Base-by-base conservation (phyloP, 345 rosid species). In the Erucastrum elatum region DNA sequence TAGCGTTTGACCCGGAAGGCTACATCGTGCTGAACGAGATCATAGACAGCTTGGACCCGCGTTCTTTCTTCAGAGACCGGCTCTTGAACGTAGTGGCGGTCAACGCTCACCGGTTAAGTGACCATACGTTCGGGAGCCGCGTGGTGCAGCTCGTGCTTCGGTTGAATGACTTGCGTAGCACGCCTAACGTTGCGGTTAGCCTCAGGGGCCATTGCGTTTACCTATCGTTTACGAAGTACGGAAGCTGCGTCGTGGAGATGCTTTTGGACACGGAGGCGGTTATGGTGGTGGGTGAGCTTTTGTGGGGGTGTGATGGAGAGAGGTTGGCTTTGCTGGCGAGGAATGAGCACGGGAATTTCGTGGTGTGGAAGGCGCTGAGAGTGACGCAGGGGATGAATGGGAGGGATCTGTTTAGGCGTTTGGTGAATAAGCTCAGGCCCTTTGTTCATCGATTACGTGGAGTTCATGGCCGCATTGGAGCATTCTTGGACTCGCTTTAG, bases 231-330 rank as follows among this genome's bases (percentile, higher is more conserved):
- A 6, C 3, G 11, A 77, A 71, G 35, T 6, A 64, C 39, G 81
- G 81, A 55, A 77, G 76, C 60, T 77, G 37, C 29, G 30, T 71
- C 12, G 76, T 77, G 44, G 72, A 71, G 49, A 1, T 2, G 67
- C 67, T 77, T 71, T 31, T 77, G 49, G 31, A 56, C 8, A 9
- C 30, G 4, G 8, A 29, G 16, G 26, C 1, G 66, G 29, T 5
- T 8, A 0, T 0, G 5, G 71, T 77, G 51, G 61, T 71, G 49
- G 0, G 0, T 2, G 76, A 64, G 65, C 10, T 35, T 35, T 59
- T 77, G 16, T 8, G 41, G 51, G 17, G 16, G 56, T 71, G 76
- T 46, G 1, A 29, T 0, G 26, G 5, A 15, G 27, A 70, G 4
- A 58, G 2, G 46, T 65, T 78, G 51, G 6, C 58, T 62, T 65